Evolutionary conservation across 768 basidiomycete species (phyloP).

Genomic region (Pholiota conissans): DNA sequence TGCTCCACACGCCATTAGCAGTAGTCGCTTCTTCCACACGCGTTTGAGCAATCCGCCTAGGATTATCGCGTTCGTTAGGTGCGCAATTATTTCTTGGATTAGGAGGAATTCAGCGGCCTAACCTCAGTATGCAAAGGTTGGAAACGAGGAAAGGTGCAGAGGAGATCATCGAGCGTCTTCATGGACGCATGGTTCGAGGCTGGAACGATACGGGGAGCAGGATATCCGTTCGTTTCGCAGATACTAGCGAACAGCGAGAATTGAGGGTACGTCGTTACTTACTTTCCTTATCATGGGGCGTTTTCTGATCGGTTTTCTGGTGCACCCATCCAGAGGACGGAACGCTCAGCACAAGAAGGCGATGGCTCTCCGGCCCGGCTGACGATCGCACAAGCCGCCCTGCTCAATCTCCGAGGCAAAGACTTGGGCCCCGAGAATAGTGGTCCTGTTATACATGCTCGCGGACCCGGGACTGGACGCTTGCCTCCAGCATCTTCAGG

Average conservation of each 20-base stretch:
- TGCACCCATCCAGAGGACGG: slow-evolving; percentile 47
- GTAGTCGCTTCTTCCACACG: slow-evolving; percentile 79
- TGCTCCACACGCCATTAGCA: slow-evolving; percentile 70
- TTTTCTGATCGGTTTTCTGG: slow-evolving; percentile 1
- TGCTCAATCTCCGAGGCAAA: slow-evolving; percentile 74
- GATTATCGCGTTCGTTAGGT: slow-evolving; percentile 72
- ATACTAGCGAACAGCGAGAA: slow-evolving; percentile 76
- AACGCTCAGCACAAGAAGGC: slow-evolving; percentile 59
- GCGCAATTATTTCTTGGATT: not conserved
- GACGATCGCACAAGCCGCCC: slow-evolving; percentile 76
- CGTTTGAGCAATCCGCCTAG: slow-evolving; percentile 73
- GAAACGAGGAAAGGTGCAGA: slow-evolving; percentile 73
- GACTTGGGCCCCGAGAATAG: slow-evolving; percentile 37
- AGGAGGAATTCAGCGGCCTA: not conserved
- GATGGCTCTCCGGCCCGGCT: slow-evolving; percentile 64
- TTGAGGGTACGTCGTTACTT: slow-evolving; percentile 52
- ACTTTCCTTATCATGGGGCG: not conserved
- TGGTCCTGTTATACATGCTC: slow-evolving; percentile 22
- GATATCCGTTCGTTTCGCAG: slow-evolving; percentile 80
- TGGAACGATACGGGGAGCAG: slow-evolving; percentile 76
- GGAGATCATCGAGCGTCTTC: slow-evolving; percentile 74
- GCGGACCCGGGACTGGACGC: slow-evolving; percentile 11
- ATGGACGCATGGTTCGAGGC: slow-evolving; percentile 79
- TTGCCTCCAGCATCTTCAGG: slow-evolving; percentile 10
- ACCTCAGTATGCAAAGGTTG: slow-evolving; percentile 40